These are phyloP conservation scores for Phaffia tasmanica DNA, from an alignment of 768 basidiomycete genomes.

Conservation along the genomic window DNA sequence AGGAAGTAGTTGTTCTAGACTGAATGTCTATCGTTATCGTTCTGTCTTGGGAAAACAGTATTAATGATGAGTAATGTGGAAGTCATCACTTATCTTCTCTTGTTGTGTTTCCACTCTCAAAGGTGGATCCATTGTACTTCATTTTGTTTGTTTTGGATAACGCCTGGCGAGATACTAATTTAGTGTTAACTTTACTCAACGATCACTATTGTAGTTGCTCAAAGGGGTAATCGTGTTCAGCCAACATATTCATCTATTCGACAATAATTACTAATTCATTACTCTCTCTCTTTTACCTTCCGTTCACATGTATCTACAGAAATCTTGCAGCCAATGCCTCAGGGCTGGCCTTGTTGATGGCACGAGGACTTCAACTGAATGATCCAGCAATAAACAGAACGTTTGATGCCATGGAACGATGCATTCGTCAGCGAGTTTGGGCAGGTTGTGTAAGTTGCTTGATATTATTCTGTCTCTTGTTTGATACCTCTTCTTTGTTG, in stretches of 20 bases:
- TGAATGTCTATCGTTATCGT: background rate
- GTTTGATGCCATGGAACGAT: background rate
- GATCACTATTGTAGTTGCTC: no score
- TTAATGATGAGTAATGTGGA: slow-evolving; percentile 14
- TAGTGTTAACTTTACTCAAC: no score
- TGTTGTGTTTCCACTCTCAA: slow-evolving; percentile 17
- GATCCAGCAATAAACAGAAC: slow-evolving; percentile 4
- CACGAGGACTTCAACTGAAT: slow-evolving; percentile 5
- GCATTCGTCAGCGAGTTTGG: slow-evolving; percentile 6
- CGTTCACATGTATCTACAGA: no score
- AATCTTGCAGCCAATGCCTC: slow-evolving; percentile 10
- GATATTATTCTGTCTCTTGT: no score
- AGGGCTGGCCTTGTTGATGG: slow-evolving; percentile 8
- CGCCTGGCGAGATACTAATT: no score
- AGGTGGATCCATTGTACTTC: background rate
- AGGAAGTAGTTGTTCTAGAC: background rate
- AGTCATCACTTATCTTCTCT: slow-evolving; percentile 16
- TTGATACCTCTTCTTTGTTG: no score
- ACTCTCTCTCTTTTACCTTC: no score
- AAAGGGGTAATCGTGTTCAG: no score
- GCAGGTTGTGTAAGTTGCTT: slow-evolving; percentile 10
- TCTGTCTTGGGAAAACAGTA: background rate
- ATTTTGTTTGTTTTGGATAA: no score
- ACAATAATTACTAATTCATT: no score
- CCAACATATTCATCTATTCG: no score